Conservation (phyloP, 2,329 filamentous ascomycete species). For the Pseudogymnoascus sp. region DNA sequence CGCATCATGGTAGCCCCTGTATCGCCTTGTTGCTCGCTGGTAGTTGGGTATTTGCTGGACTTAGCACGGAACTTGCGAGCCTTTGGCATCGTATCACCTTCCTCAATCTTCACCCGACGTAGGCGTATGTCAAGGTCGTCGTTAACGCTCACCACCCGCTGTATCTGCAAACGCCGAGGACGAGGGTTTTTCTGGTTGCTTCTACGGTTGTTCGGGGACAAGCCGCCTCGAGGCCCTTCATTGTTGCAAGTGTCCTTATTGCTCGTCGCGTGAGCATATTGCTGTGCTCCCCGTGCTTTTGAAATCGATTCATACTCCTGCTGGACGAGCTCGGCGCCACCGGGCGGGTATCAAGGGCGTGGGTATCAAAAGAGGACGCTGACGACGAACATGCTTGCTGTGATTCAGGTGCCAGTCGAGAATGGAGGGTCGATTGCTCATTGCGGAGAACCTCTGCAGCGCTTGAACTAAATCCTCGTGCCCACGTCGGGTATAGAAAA, state of each 20-base stretch:
- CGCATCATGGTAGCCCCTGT: background rate
- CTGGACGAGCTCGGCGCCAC: background rate
- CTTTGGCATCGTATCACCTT: background rate
- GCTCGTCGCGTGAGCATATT: background rate
- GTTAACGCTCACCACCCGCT: background rate
- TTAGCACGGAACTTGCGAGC: background rate
- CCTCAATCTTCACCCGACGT: background rate
- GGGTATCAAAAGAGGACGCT: background rate
- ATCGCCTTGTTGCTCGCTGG: background rate
- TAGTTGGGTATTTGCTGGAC: background rate
- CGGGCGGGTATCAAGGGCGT: background rate
- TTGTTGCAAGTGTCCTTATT: background rate
- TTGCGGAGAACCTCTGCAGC: background rate
- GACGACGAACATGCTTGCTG: background rate
- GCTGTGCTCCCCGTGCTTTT: background rate
- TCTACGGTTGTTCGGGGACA: background rate
- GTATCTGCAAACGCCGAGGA: background rate
- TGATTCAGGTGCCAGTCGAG: background rate
- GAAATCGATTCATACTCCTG: background rate
- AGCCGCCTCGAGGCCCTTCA: background rate
- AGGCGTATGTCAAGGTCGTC: background rate
- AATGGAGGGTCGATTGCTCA: background rate
- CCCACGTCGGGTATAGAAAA: constrained; percentile 8
- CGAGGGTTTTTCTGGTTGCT: background rate
- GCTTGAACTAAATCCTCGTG: background rate